phyloP scores from a whole-genome alignment of 202 grass and related monocot species.

The Saccharum hybrid region DNA sequence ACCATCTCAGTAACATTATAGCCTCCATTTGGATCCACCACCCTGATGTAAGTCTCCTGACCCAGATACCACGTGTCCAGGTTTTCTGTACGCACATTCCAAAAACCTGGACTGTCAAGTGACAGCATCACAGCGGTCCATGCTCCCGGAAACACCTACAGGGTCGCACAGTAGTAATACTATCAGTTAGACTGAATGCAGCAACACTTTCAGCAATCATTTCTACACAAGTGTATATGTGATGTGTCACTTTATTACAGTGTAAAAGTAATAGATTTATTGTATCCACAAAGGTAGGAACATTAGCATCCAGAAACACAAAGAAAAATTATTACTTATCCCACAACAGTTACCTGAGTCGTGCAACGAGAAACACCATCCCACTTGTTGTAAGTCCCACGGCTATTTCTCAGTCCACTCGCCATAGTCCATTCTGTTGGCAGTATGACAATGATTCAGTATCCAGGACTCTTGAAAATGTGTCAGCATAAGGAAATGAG shows the following conservation, averaged over 20 bases:
- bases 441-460: constrained; percentile 21
- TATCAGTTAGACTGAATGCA: constrained; percentile 12
- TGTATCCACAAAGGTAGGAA: constrained; percentile 12
- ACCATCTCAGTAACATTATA: constrained; percentile 82
- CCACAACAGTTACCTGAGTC: constrained; percentile 64
- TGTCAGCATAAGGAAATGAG: background rate
- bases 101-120: constrained; percentile 86
- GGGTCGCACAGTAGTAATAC: background rate
- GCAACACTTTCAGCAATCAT: constrained; percentile 6
- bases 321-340: background rate
- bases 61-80: constrained; percentile 92
- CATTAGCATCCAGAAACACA: background rate
- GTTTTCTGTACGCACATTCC: constrained; percentile 86
- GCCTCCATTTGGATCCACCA: constrained; percentile 67
- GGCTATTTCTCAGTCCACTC: constrained; percentile 91
- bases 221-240: background rate
- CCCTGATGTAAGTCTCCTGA: constrained; percentile 84
- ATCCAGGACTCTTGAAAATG: background rate
- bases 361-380: constrained; percentile 93
- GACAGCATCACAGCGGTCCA: constrained; percentile 90
- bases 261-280: background rate
- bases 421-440: constrained; percentile 92
- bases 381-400: constrained; percentile 95
- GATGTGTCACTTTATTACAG: background rate
- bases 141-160: constrained; percentile 92